A percentile compares a stretch with the other conserved stretches of the same genome.
phyloP scores from a whole-genome alignment of 305 asterid genomes.

The Fraxinus greggii region DNA sequence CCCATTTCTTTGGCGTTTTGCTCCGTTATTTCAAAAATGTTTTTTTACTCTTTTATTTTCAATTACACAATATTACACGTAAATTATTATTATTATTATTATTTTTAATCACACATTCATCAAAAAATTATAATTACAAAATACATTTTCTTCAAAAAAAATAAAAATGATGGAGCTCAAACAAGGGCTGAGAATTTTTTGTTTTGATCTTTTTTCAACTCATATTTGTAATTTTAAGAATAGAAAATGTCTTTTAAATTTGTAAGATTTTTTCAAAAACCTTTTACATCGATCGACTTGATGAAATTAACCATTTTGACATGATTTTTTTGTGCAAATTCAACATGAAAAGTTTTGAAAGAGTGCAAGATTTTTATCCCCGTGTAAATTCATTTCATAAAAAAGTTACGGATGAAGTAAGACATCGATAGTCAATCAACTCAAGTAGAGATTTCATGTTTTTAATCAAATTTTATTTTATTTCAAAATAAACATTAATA shows the following conservation, averaged over 20 bases:
- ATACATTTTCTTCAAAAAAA: too few relatives aligned
- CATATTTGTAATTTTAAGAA: not conserved
- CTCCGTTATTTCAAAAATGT: not conserved
- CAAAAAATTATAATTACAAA: too few relatives aligned
- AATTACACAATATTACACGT: too few relatives aligned
- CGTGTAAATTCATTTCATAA: not conserved
- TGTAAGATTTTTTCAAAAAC: not conserved
- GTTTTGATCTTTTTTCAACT: not conserved
- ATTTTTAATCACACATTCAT: too few relatives aligned
- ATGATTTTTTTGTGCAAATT: not conserved
- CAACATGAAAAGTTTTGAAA: not conserved
- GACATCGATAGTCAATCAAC: not conserved
- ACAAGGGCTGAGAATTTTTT: not conserved
- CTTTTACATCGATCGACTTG: not conserved
- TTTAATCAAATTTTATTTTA: not conserved
- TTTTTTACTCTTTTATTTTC: too few relatives aligned
- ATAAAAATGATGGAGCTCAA: too few relatives aligned
- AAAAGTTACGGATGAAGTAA: not conserved
- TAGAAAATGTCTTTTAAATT: not conserved
- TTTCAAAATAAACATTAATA: not conserved
- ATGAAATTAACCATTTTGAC: not conserved
- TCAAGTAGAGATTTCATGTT: not conserved
- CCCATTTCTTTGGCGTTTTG: not conserved
- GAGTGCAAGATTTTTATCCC: not conserved
- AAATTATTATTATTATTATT: too few relatives aligned